Conservation (phyloP, 2,329 filamentous ascomycete genomes). For the Aspergillus versicolor region DNA sequence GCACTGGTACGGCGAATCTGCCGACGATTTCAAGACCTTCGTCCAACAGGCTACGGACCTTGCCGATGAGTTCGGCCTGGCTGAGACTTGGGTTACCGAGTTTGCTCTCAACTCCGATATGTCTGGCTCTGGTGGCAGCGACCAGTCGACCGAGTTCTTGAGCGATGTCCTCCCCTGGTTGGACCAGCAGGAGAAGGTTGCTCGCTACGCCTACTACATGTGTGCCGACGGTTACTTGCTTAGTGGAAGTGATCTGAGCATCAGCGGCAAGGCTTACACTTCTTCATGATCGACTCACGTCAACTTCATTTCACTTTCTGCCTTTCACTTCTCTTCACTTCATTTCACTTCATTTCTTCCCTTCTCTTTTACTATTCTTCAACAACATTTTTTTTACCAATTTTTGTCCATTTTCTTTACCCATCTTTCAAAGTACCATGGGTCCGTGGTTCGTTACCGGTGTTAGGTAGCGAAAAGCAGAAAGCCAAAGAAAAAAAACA, state of each 20-base stretch:
- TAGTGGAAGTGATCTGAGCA: slow-evolving; percentile 24
- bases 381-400: neutral
- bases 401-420: neutral
- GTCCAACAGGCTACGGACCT: slow-evolving; percentile 36
- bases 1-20: slow-evolving; percentile 45
- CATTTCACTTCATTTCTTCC: neutral
- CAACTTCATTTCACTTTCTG: neutral
- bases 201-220: slow-evolving; percentile 46
- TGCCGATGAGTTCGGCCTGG: slow-evolving; percentile 33
- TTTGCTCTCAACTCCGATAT: slow-evolving; percentile 38
- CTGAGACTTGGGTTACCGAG: slow-evolving; percentile 49
- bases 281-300: neutral
- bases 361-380: too few relatives aligned
- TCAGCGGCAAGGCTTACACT: slow-evolving; percentile 32
- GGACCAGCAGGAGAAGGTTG: slow-evolving; percentile 37
- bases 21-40: slow-evolving; percentile 39
- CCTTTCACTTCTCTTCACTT: neutral
- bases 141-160: slow-evolving; percentile 36
- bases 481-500: neutral
- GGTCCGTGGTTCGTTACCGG: neutral
- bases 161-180: slow-evolving; percentile 39
- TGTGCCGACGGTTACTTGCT: slow-evolving; percentile 35
- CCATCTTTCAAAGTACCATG: neutral
- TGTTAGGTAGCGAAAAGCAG: neutral
- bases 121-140: slow-evolving; percentile 20